Conservation (phyloP, 441 rosid genomes). For the Raphanus hybrid region DNA sequence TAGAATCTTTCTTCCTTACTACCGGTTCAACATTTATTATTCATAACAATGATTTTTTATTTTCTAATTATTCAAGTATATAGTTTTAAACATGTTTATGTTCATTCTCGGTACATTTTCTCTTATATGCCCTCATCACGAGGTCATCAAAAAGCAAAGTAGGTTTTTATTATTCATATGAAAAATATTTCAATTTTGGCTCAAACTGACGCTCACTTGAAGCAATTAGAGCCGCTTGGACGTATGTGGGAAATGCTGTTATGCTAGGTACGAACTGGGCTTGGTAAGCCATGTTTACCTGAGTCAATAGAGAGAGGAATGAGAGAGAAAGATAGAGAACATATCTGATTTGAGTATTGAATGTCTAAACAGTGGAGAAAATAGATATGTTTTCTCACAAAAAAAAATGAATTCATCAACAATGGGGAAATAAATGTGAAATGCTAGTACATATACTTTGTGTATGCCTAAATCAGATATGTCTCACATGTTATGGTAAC, state of each 20-base stretch:
- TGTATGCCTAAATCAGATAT: not conserved
- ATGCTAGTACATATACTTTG: not conserved
- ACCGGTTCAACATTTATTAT: not conserved
- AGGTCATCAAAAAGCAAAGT: not conserved
- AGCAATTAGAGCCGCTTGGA: too few relatives aligned
- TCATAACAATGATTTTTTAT: not conserved
- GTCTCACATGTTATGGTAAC: not conserved
- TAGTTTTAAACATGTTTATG: not conserved
- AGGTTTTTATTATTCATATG: not conserved
- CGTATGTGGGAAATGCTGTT: too few relatives aligned
- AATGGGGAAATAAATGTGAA: not conserved
- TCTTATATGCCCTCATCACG: not conserved
- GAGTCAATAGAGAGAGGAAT: too few relatives aligned
- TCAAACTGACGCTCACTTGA: too few relatives aligned
- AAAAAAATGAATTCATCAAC: not conserved
- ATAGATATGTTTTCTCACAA: too few relatives aligned
- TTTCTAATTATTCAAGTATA: not conserved
- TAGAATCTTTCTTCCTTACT: not conserved
- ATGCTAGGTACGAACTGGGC: too few relatives aligned
- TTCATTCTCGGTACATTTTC: not conserved
- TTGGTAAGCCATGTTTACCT: too few relatives aligned
- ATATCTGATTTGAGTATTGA: too few relatives aligned
- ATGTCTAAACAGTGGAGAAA: too few relatives aligned
- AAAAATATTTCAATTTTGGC: too few relatives aligned
- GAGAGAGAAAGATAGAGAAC: too few relatives aligned